Evolutionary conservation across 1,284 basidiomycete genomes (phyloP), one percentile per base, ranked within the genome.

Genomic region (Schizophyllum amplum): DNA sequence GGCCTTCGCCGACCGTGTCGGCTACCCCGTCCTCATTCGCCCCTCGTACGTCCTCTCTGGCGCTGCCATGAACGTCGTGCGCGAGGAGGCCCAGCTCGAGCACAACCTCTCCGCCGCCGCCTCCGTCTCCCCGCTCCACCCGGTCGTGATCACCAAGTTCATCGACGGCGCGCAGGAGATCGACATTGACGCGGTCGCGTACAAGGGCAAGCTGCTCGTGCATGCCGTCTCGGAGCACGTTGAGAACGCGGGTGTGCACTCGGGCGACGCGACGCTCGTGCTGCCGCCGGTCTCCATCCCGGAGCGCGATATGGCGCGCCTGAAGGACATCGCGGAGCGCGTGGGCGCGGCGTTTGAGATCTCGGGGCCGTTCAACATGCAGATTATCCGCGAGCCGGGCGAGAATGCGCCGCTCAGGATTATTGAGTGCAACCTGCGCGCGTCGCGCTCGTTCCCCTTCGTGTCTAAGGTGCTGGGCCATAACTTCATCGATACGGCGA

Each of bases 311-410:
- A 86, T 99, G 75, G 78, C 77, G 13, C 90, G 94, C 59, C 77
- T 98, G 62, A 99, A 98, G 78, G 81, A 80, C 55, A 98, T 99
- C 62, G 93, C 96, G 0, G 84, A 93, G 73, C 98, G 98, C 75
- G 94, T 99, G 60, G 97, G 94, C 51, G 79, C 81, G 55, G 96
- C 94, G 1, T 97, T 98, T 72, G 80, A 98, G 67, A 98, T 99
- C 60, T 96, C 93, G 24, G 96, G 97, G 33, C 97, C 97, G 5
- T 99, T 87, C 85, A 99, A 99, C 75, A 99, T 99, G 94, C 97
- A 99, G 74, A 84, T 99, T 71, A 99, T 99, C 74, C 86, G 91
- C 68, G 94, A 95, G 73, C 82, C 85, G 2, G 80, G 79, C 54
- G 76, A 83, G 58, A 79, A 87, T 57, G 79, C 88, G 6, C 78